Base-by-base conservation (phyloP, 176 grass and related monocot genomes). In the Rhipidocladum racemiflorum region DNA sequence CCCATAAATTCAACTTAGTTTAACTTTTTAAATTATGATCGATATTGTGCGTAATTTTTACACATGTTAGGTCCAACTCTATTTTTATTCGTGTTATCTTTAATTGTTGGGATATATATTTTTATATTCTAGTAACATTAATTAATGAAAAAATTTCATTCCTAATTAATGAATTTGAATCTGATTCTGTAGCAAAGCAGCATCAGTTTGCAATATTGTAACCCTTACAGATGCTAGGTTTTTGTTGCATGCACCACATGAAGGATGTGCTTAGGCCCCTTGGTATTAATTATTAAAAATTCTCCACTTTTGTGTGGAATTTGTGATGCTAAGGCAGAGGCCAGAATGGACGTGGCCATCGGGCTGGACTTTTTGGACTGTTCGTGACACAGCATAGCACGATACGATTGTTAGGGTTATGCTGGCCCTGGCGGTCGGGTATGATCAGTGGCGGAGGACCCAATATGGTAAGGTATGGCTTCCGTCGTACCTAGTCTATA, bases 171-270 rank as follows among this genome's bases (percentile, higher is more conserved):
- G 65, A 45, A 60, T 48, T 78, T 90, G 83, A 72, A 90, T 90
- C 88, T 11, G 83, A 90, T 90, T 78, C 88, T 78, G 39, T 77
- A 82, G 72, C 78, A 86, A 72, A 82, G 83, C 49, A 86, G 73
- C 66, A 71, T 82, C 83, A 90, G 78, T 71, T 86, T 85, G 78
- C 59, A 67, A 39, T 73, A 86, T 83, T 82, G 57, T n/a, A 78
- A 82, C 61, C 12, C 43, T 65, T 55, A 23, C 64, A 49, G 66
- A 90, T 86, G 80, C 88, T 29, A 59, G 78, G 83, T 85, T 86
- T 83, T 78, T 86, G 73, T 86, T 83, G 48, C 59, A 78, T 82
- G 78, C 78, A 86, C 72, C 72, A 77, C 56, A 86, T 64, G 88
- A 72, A 78, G 73, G 59, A 76, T 77, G 78, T 89, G 66, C 61